phyloP scores from a whole-genome alignment of 169 alveolate species.

The Plasmodium falciparum region DNA sequence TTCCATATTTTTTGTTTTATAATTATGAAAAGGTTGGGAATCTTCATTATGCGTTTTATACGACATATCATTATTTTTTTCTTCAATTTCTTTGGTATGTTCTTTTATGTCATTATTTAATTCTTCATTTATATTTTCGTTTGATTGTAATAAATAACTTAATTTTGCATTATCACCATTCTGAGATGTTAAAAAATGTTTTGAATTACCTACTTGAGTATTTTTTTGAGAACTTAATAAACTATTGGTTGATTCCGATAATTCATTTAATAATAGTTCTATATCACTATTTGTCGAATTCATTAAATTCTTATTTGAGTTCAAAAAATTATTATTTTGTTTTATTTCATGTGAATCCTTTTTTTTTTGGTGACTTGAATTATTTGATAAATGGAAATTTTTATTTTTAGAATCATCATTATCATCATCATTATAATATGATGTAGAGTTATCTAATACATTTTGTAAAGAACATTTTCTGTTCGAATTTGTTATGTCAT shows the following conservation, averaged over 20 bases:
- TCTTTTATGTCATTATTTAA: background rate
- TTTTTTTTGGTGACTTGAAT: background rate
- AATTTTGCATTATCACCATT: constrained; percentile 6
- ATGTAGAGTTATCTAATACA: no score
- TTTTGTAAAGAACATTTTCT: no score
- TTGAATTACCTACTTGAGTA: background rate
- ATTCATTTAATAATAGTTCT: constrained; percentile 4
- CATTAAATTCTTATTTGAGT: background rate
- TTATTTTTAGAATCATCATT: no score
- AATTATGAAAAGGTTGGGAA: background rate
- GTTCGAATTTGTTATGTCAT: no score
- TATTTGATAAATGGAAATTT: background rate
- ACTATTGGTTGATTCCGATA: constrained; percentile 6
- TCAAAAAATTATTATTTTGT: background rate
- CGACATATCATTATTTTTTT: background rate
- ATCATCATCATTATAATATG: no score
- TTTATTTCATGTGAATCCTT: background rate
- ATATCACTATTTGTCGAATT: constrained; percentile 37
- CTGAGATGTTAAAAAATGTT: background rate
- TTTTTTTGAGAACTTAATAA: constrained; percentile 19
- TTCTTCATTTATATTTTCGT: constrained; percentile 4
- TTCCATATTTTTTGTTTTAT: constrained; percentile 3
- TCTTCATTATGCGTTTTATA: background rate
- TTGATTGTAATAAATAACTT: constrained; percentile 15
- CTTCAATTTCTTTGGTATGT: background rate